Conservation (phyloP, 164 flowering plant genomes). For the Santalum album region DNA sequence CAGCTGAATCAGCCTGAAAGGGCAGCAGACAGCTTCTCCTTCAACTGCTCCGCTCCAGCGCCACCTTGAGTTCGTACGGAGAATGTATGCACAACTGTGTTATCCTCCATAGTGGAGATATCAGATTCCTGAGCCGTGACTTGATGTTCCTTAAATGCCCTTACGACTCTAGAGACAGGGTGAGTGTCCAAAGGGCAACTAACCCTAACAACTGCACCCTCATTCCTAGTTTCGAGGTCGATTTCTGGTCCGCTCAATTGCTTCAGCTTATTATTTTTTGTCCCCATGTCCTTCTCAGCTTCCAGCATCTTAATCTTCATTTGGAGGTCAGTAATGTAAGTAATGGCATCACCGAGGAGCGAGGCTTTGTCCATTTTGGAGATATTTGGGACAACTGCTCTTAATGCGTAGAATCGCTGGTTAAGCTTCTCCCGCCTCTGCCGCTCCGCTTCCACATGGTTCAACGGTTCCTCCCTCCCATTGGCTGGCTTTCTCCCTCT, state of each 20-base stretch:
- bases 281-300: slow-evolving; percentile 41
- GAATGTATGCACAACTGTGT: slow-evolving; percentile 60
- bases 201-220: slow-evolving; percentile 51
- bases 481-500: slow-evolving; percentile 87
- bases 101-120: slow-evolving; percentile 32
- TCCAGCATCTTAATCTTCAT: slow-evolving; percentile 53
- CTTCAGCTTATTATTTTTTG: slow-evolving; percentile 8
- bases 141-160: slow-evolving; percentile 41
- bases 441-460: slow-evolving; percentile 86
- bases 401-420: slow-evolving; percentile 74
- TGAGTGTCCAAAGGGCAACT: slow-evolving; percentile 59
- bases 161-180: slow-evolving; percentile 48
- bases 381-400: slow-evolving; percentile 84
- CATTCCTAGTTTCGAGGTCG: slow-evolving; percentile 45
- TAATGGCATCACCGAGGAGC: slow-evolving; percentile 76
- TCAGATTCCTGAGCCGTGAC: slow-evolving; percentile 33
- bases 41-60: slow-evolving; percentile 41
- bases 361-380: slow-evolving; percentile 94
- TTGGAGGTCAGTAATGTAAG: slow-evolving; percentile 74
- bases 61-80: slow-evolving; percentile 36
- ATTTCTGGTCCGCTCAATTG: slow-evolving; percentile 32
- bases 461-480: slow-evolving; percentile 80
- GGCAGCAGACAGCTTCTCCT: slow-evolving; percentile 55
- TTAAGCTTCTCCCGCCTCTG: slow-evolving; percentile 87
- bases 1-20: slow-evolving; percentile 32